Evolutionary conservation across 129 eudicot genomes (phyloP).

Genomic region (Ambrosia artemisiifolia): DNA sequence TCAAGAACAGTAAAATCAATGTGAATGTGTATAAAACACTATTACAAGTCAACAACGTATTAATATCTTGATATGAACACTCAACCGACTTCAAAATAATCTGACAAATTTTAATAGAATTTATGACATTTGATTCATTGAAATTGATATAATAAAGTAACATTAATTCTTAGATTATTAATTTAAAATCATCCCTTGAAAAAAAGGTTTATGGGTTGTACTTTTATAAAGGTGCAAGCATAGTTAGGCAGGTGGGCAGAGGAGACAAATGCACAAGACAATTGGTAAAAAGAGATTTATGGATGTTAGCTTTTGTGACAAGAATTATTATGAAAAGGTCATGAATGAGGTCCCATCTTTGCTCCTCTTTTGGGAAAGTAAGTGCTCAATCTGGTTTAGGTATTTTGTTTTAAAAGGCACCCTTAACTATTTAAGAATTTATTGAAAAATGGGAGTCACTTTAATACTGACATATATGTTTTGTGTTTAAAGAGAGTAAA

Average conservation of each 20-base stretch:
- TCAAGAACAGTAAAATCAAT: too few species aligned
- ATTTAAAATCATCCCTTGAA: neutral
- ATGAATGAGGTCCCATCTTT: slow-evolving; percentile 23
- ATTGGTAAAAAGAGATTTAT: slow-evolving; percentile 15
- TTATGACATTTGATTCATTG: neutral
- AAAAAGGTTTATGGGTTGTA: neutral
- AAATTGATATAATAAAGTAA: neutral
- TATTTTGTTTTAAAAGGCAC: neutral
- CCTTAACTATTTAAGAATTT: too few species aligned
- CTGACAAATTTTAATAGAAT: neutral
- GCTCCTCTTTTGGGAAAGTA: slow-evolving; percentile 11
- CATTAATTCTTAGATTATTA: neutral
- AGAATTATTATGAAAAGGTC: slow-evolving; percentile 34
- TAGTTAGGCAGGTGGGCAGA: slow-evolving; percentile 19
- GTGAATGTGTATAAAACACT: neutral
- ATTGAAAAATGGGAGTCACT: too few species aligned
- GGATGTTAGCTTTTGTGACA: slow-evolving; percentile 31
- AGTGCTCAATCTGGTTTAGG: neutral
- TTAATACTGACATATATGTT: too few species aligned
- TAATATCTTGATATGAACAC: neutral
- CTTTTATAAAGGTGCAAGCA: neutral
- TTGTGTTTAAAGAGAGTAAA: too few species aligned
- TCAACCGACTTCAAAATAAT: neutral
- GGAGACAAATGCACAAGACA: slow-evolving; percentile 30
- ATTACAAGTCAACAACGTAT: neutral